Percentiles rank a stretch among this genome's conserved stretches.
phyloP scores from a whole-genome alignment of 306 rosid species.

The Luffa acutangula region DNA sequence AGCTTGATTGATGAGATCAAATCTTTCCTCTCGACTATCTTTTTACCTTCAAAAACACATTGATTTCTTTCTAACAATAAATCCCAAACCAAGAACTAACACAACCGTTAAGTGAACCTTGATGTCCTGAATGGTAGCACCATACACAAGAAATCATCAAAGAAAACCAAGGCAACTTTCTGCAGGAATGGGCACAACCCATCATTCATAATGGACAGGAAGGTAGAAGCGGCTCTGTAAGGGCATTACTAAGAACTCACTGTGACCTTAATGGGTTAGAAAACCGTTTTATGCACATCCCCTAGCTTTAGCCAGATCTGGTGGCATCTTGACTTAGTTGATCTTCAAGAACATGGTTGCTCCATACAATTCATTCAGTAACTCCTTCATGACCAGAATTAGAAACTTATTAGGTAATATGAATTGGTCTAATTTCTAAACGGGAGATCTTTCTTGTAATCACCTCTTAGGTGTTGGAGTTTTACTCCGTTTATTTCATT shows the following conservation, averaged over 20 bases:
- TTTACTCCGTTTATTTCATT: too few relatives aligned
- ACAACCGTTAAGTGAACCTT: too few relatives aligned
- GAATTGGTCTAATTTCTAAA: background rate
- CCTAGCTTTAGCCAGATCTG: background rate
- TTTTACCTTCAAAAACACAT: too few relatives aligned
- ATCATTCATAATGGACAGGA: background rate
- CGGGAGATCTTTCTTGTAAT: too few relatives aligned
- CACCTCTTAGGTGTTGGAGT: too few relatives aligned
- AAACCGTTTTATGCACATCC: background rate
- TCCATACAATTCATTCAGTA: background rate
- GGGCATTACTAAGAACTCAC: background rate
- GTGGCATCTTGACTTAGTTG: background rate
- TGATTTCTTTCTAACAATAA: too few relatives aligned
- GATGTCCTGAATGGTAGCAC: background rate
- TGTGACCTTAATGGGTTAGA: background rate
- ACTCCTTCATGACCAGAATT: background rate
- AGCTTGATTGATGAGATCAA: too few relatives aligned
- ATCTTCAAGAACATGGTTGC: background rate
- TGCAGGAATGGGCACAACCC: background rate
- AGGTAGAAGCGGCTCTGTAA: background rate
- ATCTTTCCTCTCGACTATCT: too few relatives aligned
- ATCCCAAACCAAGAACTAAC: too few relatives aligned
- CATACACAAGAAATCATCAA: background rate
- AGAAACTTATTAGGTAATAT: background rate
- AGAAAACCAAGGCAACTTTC: background rate